phyloP scores from a whole-genome alignment of 1,284 basidiomycete species.

The Rhodotorula sp. region DNA sequence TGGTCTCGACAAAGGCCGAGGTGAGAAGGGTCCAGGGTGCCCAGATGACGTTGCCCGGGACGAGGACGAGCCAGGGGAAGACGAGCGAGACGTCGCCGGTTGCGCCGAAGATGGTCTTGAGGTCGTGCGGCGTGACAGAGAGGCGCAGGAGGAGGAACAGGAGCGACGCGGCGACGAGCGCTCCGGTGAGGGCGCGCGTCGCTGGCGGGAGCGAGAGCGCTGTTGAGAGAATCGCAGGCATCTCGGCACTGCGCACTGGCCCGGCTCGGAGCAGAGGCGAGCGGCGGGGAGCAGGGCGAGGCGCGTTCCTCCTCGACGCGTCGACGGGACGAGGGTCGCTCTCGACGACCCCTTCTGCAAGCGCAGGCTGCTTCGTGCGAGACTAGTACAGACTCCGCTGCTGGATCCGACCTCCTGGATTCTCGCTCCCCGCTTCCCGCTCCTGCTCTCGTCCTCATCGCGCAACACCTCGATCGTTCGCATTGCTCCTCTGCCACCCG shows the following conservation, averaged over 20 bases:
- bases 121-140: slow-evolving; percentile 44
- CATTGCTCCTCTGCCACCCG: too few relatives aligned
- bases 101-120: slow-evolving; percentile 49
- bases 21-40: slow-evolving; percentile 93
- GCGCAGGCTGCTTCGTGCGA: too few relatives aligned
- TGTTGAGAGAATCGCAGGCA: slow-evolving; percentile 30
- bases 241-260: neutral
- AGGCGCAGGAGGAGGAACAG: slow-evolving; percentile 67
- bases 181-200: slow-evolving; percentile 72
- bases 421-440: neutral
- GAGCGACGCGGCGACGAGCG: slow-evolving; percentile 66
- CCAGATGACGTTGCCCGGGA: slow-evolving; percentile 80
- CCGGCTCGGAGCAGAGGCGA: neutral
- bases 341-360: too few relatives aligned
- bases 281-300: neutral
- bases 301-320: too few relatives aligned
- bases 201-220: slow-evolving; percentile 65
- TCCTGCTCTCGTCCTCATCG: too few relatives aligned
- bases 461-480: too few relatives aligned
- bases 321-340: too few relatives aligned
- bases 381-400: too few relatives aligned
- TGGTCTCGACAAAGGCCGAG: slow-evolving; percentile 81
- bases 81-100: slow-evolving; percentile 54
- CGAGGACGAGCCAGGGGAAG: slow-evolving; percentile 76
- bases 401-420: neutral